Evolutionary conservation across 2,329 filamentous ascomycete genomes (phyloP), one percentile per base, ranked within the genome.

Genomic region (Alternaria sp.): DNA sequence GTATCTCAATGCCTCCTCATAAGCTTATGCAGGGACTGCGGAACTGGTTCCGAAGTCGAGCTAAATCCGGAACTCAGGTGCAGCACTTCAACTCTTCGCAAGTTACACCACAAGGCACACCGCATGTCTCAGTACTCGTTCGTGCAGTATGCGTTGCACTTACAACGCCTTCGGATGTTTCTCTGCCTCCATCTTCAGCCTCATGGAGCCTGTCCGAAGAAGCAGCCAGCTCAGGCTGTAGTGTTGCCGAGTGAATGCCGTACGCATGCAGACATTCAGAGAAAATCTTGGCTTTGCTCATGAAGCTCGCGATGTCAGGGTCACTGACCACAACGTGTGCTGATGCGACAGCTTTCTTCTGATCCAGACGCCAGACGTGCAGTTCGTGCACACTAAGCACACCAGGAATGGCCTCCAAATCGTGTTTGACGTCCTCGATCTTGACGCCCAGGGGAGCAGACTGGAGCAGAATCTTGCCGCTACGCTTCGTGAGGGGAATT

Each of bases 341-440:
- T 1, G 89, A 89, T 8, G 91, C 91, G 50, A 93, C 84, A 5
- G 87, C 83, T 71, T 92, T 92, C 55, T 84, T 84, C 78, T 94
- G 90, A 72, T 91, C 88, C 4, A 94, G 83, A 3, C 88, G 85
- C 91, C 92, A 94, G 65, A 93, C 87, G 69, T 92, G 90, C 15
- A 94, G 82, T 69, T 93, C 90, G 67, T 93, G 90, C 14, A 93
- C 85, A 0, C 88, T 88, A 20, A 87, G 76, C 18, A 93, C 84
- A 1, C 90, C 90, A 0, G 87, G 85, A 37, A 93, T 88, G 78
- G 85, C 87, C 73, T 92, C 89, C 1, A 94, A 82, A 67, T 93
- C 90, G 63, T 90, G 86, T 71, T 87, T 88, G 49, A 94, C 84
- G 60, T 92, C 88, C 0, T 85, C 84, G 0, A 89, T 72, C 4